Evolutionary conservation across 257 asterid species (phyloP).

Genomic region (Hygrophila difformis): DNA sequence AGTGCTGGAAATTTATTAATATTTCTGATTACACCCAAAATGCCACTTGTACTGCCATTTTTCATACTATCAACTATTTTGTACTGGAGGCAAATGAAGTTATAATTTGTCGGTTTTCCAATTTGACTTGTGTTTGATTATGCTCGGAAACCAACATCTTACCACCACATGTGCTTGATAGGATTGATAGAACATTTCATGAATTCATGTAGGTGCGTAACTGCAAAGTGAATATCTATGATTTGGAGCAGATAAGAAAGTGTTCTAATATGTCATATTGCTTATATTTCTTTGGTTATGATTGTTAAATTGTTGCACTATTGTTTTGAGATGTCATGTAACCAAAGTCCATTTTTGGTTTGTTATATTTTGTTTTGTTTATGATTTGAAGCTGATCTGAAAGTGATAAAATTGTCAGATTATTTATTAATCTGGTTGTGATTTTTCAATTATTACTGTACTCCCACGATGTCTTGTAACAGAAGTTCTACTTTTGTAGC

Average conservation of each 20-base stretch:
- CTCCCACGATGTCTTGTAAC: not conserved
- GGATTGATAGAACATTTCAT: conserved; percentile 1
- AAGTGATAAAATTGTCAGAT: too few relatives aligned
- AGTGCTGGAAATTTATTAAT: too few relatives aligned
- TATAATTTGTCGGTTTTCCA: conserved; percentile 5
- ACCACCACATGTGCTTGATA: not conserved
- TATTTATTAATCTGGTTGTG: not conserved
- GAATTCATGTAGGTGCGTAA: conserved; percentile 2
- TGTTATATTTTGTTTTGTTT: too few relatives aligned
- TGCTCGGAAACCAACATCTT: not conserved
- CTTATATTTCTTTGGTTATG: conserved; percentile 11
- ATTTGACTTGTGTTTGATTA: not conserved
- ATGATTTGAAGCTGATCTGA: too few relatives aligned
- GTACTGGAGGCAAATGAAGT: not conserved
- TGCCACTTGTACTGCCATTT: too few relatives aligned
- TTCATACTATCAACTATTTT: conserved; percentile 6
- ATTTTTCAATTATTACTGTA: conserved; percentile 8
- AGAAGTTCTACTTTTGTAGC: conserved; percentile 36
- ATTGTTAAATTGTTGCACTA: too few relatives aligned
- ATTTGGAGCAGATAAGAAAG: not conserved
- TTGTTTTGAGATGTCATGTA: too few relatives aligned
- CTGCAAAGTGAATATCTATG: conserved; percentile 8
- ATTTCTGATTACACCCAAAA: too few relatives aligned
- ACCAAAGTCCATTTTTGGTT: too few relatives aligned
- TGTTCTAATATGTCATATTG: not conserved